These are phyloP conservation scores for Sorghum bicolor DNA, from an alignment of 176 grass and related monocot genomes.

Conservation along the genomic window DNA sequence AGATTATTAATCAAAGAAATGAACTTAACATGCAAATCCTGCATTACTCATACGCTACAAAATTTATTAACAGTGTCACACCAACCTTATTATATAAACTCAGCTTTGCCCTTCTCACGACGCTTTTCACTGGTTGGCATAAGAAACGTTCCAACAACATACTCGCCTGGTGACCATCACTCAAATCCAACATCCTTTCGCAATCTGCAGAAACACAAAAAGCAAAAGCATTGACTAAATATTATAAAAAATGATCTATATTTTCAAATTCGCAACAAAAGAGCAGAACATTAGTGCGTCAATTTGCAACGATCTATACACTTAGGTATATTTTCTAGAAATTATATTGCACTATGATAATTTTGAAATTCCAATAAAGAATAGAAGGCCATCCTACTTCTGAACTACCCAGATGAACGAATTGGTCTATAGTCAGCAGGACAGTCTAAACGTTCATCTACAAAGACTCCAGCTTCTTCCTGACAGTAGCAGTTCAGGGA, in stretches of 20 bases:
- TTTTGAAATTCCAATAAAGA: too few relatives aligned
- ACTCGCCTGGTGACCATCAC: too few relatives aligned
- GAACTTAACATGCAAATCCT: slow-evolving; percentile 7
- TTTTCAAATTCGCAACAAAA: too few relatives aligned
- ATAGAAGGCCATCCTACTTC: not conserved
- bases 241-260: too few relatives aligned
- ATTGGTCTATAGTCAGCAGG: slow-evolving; percentile 69
- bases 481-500: slow-evolving; percentile 17
- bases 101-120: slow-evolving; percentile 56
- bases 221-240: too few relatives aligned
- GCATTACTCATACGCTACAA: not conserved
- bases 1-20: slow-evolving; percentile 2
- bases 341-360: too few relatives aligned
- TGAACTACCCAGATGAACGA: slow-evolving; percentile 66
- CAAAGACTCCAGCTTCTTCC: slow-evolving; percentile 91
- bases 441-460: slow-evolving; percentile 76
- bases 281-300: too few relatives aligned
- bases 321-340: too few relatives aligned
- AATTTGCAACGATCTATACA: too few relatives aligned
- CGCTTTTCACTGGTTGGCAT: slow-evolving; percentile 70
- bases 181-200: too few relatives aligned
- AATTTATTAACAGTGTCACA: not conserved
- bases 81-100: slow-evolving; percentile 77
- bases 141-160: not conserved
- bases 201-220: too few relatives aligned